Evolutionary conservation across 2,329 filamentous ascomycete genomes (phyloP).

Genomic region (Xylaria arbuscula): DNA sequence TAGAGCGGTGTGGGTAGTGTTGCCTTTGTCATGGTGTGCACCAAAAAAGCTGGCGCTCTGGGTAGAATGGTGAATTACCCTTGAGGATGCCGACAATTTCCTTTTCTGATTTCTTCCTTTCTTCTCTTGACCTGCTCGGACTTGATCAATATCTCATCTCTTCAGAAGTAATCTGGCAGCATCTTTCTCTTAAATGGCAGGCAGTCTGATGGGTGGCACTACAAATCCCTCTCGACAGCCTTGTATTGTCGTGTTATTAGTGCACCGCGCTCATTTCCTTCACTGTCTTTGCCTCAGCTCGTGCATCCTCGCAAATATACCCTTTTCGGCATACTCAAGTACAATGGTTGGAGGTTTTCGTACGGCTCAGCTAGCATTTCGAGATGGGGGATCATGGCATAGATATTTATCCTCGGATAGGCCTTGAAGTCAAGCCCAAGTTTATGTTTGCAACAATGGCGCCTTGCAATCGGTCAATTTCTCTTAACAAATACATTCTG

Average conservation of each 20-base stretch:
- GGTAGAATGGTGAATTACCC: slow-evolving; percentile 42
- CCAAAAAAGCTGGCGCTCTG: slow-evolving; percentile 43
- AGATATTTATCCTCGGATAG: slow-evolving; percentile 39
- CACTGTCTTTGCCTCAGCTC: slow-evolving; percentile 31
- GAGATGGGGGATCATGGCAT: slow-evolving; percentile 37
- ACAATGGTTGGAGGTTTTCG: slow-evolving; percentile 36
- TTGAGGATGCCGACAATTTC: slow-evolving; percentile 43
- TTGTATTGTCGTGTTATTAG: slow-evolving; percentile 28
- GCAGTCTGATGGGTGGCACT: slow-evolving; percentile 30
- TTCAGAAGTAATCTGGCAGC: slow-evolving; percentile 39
- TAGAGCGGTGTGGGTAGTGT: slow-evolving; percentile 41
- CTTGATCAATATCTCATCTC: slow-evolving; percentile 38
- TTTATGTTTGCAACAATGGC: slow-evolving; percentile 35
- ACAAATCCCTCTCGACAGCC: slow-evolving; percentile 16
- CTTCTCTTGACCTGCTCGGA: slow-evolving; percentile 36
- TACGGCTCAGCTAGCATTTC: slow-evolving; percentile 34
- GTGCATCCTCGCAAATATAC: slow-evolving; percentile 43
- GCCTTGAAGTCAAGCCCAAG: slow-evolving; percentile 34
- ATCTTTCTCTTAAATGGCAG: slow-evolving; percentile 41
- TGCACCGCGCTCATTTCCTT: slow-evolving; percentile 22
- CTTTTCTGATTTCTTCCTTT: slow-evolving; percentile 43
- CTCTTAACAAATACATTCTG: slow-evolving; percentile 45
- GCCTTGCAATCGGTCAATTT: slow-evolving; percentile 40
- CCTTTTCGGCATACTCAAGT: slow-evolving; percentile 37
- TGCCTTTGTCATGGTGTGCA: slow-evolving; percentile 43